Evolutionary conservation across 2,329 filamentous ascomycete genomes (phyloP).

Genomic region (Neonectria punicea): DNA sequence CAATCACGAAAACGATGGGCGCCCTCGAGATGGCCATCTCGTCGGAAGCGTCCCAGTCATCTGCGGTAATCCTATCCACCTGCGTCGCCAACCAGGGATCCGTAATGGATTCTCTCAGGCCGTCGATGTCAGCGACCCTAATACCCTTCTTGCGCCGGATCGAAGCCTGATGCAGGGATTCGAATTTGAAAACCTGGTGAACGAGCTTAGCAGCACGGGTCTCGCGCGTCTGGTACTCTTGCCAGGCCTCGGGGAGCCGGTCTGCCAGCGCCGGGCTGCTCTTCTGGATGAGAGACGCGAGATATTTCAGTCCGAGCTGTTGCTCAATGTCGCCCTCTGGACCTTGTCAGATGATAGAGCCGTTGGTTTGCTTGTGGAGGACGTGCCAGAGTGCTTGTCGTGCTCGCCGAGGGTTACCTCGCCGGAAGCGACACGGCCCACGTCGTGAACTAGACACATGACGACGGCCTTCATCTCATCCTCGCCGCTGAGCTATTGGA

Average conservation of each 20-base stretch:
- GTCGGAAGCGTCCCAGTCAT: constrained; percentile 24
- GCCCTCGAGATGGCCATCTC: constrained; percentile 1
- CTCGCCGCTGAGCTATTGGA: constrained; percentile 10
- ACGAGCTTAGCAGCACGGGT: constrained; percentile 22
- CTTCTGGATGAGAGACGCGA: constrained; percentile 20
- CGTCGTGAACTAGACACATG: constrained; percentile 25
- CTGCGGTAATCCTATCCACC: constrained; percentile 18
- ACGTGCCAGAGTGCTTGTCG: neutral
- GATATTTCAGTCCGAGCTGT: constrained; percentile 23
- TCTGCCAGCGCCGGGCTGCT: constrained; percentile 15
- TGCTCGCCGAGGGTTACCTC: constrained; percentile 12
- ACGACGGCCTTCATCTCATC: constrained; percentile 21
- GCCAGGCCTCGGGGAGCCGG: constrained; percentile 14
- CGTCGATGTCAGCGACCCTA: neutral
- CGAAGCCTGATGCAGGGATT: constrained; percentile 21
- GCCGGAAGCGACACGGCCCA: constrained; percentile 22
- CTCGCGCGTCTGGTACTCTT: constrained; percentile 21
- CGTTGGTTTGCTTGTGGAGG: neutral
- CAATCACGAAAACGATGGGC: constrained; percentile 25
- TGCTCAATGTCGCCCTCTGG: constrained; percentile 18
- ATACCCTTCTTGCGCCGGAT: constrained; percentile 11
- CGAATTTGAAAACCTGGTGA: constrained; percentile 18
- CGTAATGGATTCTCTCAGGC: constrained; percentile 6
- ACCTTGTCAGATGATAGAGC: neutral
- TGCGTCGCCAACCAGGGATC: constrained; percentile 22